A percentile compares a stretch with the other conserved stretches of the same genome.
Conservation (phyloP, 495 filamentous ascomycete genomes). For the Chaetomidium leptoderma region DNA sequence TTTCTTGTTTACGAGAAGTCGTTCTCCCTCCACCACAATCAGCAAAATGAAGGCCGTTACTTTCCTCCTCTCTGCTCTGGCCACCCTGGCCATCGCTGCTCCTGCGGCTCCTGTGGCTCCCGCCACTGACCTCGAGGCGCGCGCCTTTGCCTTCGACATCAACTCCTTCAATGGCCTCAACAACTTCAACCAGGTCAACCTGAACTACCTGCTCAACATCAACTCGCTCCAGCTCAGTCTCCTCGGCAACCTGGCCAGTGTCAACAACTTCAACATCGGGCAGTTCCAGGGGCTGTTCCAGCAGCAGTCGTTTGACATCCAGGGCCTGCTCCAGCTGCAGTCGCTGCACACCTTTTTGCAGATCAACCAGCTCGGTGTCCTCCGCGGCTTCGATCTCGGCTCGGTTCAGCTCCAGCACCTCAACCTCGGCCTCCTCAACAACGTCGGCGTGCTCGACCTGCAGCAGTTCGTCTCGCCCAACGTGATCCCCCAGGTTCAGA, state of each 20-base stretch:
- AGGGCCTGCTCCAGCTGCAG: conserved; percentile 41
- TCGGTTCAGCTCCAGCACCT: conserved; percentile 37
- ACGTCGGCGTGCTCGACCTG: conserved; percentile 38
- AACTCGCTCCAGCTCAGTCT: conserved; percentile 41
- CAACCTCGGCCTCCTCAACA: conserved; percentile 39
- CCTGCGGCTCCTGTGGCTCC: conserved; percentile 27
- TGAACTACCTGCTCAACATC: conserved; percentile 46
- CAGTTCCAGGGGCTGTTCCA: conserved; percentile 38
- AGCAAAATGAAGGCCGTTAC: conserved; percentile 45
- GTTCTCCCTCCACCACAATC: conserved; percentile 24
- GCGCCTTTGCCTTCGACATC: conserved; percentile 32
- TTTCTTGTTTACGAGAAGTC: conserved; percentile 22
- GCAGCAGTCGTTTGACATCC: conserved; percentile 37
- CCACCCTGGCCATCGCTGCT: conserved; percentile 40
- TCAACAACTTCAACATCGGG: conserved; percentile 43
- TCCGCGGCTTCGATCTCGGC: conserved; percentile 43
- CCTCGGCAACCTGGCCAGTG: conserved; percentile 36
- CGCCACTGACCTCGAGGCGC: conserved; percentile 26
- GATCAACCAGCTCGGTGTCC: conserved; percentile 40
- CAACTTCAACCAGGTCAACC: conserved; percentile 41
- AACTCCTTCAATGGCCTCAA: conserved; percentile 38
- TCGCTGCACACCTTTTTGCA: conserved; percentile 41
- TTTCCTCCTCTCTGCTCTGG: conserved; percentile 38
- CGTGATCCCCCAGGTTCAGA: conserved; percentile 37
- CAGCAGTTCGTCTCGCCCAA: conserved; percentile 35